Evolutionary conservation across 2,329 filamentous ascomycete species (phyloP).

Genomic region (Diaporthe capsici): DNA sequence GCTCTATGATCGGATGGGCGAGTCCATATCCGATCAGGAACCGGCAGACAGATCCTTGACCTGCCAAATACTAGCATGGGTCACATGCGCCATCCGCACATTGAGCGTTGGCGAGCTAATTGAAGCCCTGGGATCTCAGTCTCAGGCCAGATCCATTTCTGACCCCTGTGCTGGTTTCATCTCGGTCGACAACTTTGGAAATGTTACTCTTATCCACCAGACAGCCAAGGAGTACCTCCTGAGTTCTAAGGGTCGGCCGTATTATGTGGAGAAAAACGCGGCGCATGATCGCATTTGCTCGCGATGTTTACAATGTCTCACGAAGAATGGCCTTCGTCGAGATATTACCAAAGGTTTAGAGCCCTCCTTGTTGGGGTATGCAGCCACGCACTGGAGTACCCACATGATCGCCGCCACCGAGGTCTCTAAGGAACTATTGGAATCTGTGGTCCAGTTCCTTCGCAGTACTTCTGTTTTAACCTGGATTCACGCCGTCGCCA

Average conservation of each 20-base stretch:
- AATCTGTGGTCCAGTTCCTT: not conserved
- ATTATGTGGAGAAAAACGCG: conserved; percentile 40
- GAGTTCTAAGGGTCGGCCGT: conserved; percentile 9
- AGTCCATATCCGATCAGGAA: conserved; percentile 40
- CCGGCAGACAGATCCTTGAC: conserved; percentile 42
- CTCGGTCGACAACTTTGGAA: conserved; percentile 47
- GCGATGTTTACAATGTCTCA: conserved; percentile 45
- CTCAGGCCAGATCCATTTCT: conserved; percentile 43
- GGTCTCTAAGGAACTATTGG: not conserved
- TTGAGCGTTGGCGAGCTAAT: conserved; percentile 46
- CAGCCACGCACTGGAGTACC: conserved; percentile 22
- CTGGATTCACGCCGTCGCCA: conserved; percentile 52
- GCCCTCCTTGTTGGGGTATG: conserved; percentile 44
- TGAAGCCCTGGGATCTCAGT: conserved; percentile 41
- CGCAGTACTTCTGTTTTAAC: no score
- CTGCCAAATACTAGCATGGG: conserved; percentile 46
- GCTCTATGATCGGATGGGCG: conserved; percentile 52
- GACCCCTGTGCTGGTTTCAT: conserved; percentile 52
- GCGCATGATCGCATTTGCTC: conserved; percentile 45
- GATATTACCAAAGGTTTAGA: conserved; percentile 33
- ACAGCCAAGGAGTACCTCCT: conserved; percentile 53
- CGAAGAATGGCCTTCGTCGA: conserved; percentile 37
- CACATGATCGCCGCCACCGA: not conserved
- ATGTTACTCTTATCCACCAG: conserved; percentile 52
- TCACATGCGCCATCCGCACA: conserved; percentile 45